Conservation (phyloP, 441 rosid genomes). For the Erysimum cheiri region DNA sequence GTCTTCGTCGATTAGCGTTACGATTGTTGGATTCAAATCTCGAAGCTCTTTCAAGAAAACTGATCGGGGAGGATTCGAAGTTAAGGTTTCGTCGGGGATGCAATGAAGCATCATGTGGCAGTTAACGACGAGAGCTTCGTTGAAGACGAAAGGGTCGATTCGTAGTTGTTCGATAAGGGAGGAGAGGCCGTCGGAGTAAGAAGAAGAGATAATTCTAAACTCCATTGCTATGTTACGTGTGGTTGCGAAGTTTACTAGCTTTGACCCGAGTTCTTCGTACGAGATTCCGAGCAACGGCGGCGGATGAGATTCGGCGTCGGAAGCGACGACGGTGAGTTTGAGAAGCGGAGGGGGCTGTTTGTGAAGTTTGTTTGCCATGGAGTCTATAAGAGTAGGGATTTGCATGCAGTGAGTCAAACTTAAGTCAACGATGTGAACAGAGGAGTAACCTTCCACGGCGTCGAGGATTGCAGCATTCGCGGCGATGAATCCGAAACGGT, state of each 20-base stretch:
- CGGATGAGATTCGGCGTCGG: constrained; percentile 42
- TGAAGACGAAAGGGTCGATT: constrained; percentile 53
- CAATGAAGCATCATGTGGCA: constrained; percentile 89
- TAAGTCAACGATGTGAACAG: constrained; percentile 82
- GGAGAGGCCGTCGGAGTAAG: constrained; percentile 67
- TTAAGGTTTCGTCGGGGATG: constrained; percentile 66
- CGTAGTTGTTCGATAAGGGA: constrained; percentile 68
- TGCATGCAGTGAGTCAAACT: constrained; percentile 94
- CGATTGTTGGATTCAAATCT: constrained; percentile 68
- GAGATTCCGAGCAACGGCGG: constrained; percentile 72
- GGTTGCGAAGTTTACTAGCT: constrained; percentile 69
- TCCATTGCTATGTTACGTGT: constrained; percentile 69
- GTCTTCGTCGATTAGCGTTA: constrained; percentile 79
- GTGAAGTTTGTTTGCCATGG: constrained; percentile 55
- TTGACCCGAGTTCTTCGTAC: constrained; percentile 67
- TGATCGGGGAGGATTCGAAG: constrained; percentile 49
- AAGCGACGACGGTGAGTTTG: constrained; percentile 69
- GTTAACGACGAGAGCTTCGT: constrained; percentile 78
- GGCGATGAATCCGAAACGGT: constrained; percentile 85
- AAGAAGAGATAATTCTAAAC: constrained; percentile 61
- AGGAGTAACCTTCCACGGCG: constrained; percentile 70
- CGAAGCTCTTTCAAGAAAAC: constrained; percentile 65
- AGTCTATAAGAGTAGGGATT: constrained; percentile 83
- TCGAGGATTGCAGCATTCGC: constrained; percentile 81
- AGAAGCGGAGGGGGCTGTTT: constrained; percentile 60